Evolutionary conservation across 805 yeast genomes (phyloP), one percentile per base, ranked within the genome.

Genomic region (Candida sanyiensis): DNA sequence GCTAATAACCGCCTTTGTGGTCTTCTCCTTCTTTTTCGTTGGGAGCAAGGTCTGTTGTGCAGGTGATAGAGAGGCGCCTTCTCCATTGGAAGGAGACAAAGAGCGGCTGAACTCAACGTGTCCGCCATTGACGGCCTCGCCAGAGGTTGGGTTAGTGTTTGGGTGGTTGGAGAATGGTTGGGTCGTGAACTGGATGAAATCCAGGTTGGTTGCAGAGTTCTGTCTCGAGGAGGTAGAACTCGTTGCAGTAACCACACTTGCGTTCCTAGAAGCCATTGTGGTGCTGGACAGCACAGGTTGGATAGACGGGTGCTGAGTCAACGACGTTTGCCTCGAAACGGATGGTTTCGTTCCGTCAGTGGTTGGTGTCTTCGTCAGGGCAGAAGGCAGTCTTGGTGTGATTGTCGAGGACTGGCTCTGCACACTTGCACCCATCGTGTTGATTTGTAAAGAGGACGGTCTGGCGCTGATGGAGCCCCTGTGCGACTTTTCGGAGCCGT

Each of bases 381-480:
- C 37, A 28, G 38, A 31, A 10, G 38, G 26, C 20, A 42, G 15
- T 44, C 40, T 34, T 35, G 48, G n/a, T 11, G 37, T 42, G 21
- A 40, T 39, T 22, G 52, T 48, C n/a, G 55, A 43, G 37, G 45
- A 39, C 30, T 42, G 22, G 30, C 34, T 38, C 35, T 28, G 34
- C 17, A 25, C 27, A 24, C 27, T 33, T 12, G 22, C 21, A 3
- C 21, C 23, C 43, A 39, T 38, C 18, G 51, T 48, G 32, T 39
- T 45, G 28, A 61, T 47, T 13, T 59, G 57, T 5, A 64, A 59
- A 12, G 66, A 61, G 5, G 75, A 67, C 1, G 80, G 76, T 44
- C 72, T 62, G 1, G 76, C 70, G 32, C 76, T 69, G 37, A 75
- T 74, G 2, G 80, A 75, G n/a, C 78, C 77, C 40, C 82, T 58